phyloP scores from a whole-genome alignment of 257 asterid species.

The Apocynum venetum region DNA sequence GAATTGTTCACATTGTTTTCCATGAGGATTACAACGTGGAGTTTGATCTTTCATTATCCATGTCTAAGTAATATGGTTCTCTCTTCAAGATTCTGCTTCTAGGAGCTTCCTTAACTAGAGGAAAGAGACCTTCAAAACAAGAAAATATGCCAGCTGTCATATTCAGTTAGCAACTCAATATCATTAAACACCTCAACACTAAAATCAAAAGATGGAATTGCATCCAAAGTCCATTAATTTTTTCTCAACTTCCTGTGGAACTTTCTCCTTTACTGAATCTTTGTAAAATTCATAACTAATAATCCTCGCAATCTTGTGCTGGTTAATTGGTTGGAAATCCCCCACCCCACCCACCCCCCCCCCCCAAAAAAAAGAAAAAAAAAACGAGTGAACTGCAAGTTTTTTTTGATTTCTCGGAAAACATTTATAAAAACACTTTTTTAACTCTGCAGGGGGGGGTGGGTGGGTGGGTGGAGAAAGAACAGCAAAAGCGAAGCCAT shows the following conservation, averaged over 20 bases:
- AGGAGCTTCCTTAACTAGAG: not conserved
- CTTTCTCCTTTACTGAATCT: not conserved
- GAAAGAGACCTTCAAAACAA: not conserved
- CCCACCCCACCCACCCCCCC: too few relatives aligned
- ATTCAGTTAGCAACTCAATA: not conserved
- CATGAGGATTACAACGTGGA: too few relatives aligned
- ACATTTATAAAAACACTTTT: not conserved
- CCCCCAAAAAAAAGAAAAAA: too few relatives aligned
- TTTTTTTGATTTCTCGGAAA: not conserved
- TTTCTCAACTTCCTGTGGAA: not conserved
- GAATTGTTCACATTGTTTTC: too few relatives aligned
- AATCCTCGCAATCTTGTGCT: conserved; percentile 2
- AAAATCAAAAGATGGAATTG: not conserved
- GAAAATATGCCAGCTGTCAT: too few relatives aligned
- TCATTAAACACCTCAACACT: not conserved
- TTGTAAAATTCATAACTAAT: not conserved
- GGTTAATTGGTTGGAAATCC: not conserved
- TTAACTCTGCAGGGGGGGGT: too few relatives aligned
- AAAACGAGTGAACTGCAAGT: too few relatives aligned
- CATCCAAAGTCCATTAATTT: not conserved
- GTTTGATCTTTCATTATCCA: too few relatives aligned
- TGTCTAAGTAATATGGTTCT: too few relatives aligned
- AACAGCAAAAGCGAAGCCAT: too few relatives aligned
- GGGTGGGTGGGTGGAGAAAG: too few relatives aligned
- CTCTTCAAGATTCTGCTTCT: not conserved